phyloP scores from a whole-genome alignment of 2,329 filamentous ascomycete species.

The Trichophyton rubrum region DNA sequence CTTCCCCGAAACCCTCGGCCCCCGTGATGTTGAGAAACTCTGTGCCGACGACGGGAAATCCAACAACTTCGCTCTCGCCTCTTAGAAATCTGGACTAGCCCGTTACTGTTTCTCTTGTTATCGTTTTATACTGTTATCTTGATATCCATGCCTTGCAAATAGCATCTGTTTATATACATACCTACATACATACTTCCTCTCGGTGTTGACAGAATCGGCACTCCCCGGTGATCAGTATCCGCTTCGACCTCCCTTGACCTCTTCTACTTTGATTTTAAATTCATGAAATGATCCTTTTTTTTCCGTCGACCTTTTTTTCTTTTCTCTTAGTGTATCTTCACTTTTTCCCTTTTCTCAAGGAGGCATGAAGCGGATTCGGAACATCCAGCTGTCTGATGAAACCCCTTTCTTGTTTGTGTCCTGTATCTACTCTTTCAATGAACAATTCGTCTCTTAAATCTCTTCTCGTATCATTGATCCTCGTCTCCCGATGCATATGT shows the following conservation, averaged over 20 bases:
- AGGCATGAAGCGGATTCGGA: background rate
- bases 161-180: background rate
- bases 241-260: background rate
- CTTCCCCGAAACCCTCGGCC: conserved; percentile 13
- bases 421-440: background rate
- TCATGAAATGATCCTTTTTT: conserved; percentile 1
- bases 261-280: background rate
- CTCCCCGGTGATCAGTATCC: background rate
- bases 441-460: background rate
- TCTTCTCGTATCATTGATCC: background rate
- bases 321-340: background rate
- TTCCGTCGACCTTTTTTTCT: background rate
- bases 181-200: background rate
- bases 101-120: background rate
- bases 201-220: conserved; percentile 1
- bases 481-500: no score
- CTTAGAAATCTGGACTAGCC: conserved; percentile 3
- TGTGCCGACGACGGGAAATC: conserved; percentile 3
- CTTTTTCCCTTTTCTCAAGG: background rate
- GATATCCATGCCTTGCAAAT: conserved; percentile 3
- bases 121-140: background rate
- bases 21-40: conserved; percentile 9
- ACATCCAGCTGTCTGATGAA: background rate
- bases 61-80: conserved; percentile 11
- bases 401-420: background rate